phyloP scores from a whole-genome alignment of 106 monocot species.

The Iris macrosiphon region DNA sequence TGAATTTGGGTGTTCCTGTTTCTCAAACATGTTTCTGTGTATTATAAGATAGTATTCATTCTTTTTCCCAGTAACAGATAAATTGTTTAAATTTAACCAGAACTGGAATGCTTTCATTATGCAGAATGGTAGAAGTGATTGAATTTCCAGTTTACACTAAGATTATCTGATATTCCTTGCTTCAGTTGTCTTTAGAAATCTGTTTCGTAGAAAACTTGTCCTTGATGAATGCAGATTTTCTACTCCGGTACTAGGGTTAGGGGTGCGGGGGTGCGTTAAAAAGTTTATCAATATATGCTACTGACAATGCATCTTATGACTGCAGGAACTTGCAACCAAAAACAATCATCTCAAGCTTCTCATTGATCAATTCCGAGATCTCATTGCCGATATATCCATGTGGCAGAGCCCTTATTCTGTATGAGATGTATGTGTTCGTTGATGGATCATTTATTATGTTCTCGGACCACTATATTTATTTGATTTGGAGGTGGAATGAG shows the following conservation, averaged over 20 bases:
- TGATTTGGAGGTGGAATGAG: neutral
- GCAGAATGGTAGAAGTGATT: too few relatives aligned
- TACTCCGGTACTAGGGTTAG: neutral
- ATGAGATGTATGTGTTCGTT: constrained; percentile 7
- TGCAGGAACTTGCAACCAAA: constrained; percentile 71
- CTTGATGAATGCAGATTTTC: neutral
- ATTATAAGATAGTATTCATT: too few relatives aligned
- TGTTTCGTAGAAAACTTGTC: neutral
- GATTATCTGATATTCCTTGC: too few relatives aligned
- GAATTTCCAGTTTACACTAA: too few relatives aligned
- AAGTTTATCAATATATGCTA: too few relatives aligned
- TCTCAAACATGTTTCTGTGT: too few relatives aligned
- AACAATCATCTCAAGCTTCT: constrained; percentile 65
- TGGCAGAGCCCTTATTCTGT: constrained; percentile 76
- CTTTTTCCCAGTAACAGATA: too few relatives aligned
- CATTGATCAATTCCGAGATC: constrained; percentile 63
- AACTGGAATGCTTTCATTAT: too few relatives aligned
- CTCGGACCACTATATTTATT: neutral
- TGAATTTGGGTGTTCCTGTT: too few relatives aligned
- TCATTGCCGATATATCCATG: constrained; percentile 56
- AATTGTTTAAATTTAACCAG: too few relatives aligned
- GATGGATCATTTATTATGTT: neutral
- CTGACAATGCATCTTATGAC: neutral
- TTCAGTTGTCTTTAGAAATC: neutral
- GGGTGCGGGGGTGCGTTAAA: too few relatives aligned